These are phyloP conservation scores for Diplodia scrobiculata DNA, from an alignment of 2,329 filamentous ascomycete species.

Conservation along the genomic window DNA sequence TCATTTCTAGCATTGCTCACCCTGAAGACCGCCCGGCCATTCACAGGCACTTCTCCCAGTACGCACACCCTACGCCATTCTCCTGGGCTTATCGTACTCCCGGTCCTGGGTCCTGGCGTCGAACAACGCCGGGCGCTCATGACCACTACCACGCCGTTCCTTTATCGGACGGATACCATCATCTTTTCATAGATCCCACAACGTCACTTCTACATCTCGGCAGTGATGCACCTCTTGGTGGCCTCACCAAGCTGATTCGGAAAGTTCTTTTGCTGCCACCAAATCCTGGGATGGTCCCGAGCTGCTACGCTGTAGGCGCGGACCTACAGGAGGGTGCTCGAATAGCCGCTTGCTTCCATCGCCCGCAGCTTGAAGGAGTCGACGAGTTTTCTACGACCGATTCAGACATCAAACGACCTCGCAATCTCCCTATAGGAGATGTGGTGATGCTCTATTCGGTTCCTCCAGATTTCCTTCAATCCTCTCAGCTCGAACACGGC, in stretches of 20 bases:
- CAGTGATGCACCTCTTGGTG: slow-evolving; percentile 60
- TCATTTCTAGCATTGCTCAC: slow-evolving; percentile 63
- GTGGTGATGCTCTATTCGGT: slow-evolving; percentile 41
- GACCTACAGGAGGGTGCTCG: slow-evolving; percentile 61
- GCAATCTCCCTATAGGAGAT: slow-evolving; percentile 30
- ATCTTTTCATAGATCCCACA: slow-evolving; percentile 65
- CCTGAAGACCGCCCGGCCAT: slow-evolving; percentile 42
- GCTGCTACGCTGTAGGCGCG: slow-evolving; percentile 59
- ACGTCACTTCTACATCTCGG: slow-evolving; percentile 62
- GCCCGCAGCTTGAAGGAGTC: background rate
- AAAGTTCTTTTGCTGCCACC: slow-evolving; percentile 60
- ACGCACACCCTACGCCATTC: slow-evolving; percentile 33
- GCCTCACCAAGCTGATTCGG: slow-evolving; percentile 59
- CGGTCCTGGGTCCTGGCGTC: slow-evolving; percentile 9
- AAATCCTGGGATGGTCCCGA: slow-evolving; percentile 44
- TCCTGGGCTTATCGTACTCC: slow-evolving; percentile 36
- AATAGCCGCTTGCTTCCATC: slow-evolving; percentile 51
- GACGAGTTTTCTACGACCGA: slow-evolving; percentile 36
- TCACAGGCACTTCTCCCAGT: slow-evolving; percentile 31
- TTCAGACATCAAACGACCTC: slow-evolving; percentile 41
- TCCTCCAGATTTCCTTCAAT: slow-evolving; percentile 53
- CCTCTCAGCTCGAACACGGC: slow-evolving; percentile 40
- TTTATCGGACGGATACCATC: slow-evolving; percentile 65
- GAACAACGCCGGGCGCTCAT: background rate
- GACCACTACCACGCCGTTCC: slow-evolving; percentile 67